Base-by-base conservation (phyloP, 2,329 filamentous ascomycete genomes). In the Elsinoe fawcettii region DNA sequence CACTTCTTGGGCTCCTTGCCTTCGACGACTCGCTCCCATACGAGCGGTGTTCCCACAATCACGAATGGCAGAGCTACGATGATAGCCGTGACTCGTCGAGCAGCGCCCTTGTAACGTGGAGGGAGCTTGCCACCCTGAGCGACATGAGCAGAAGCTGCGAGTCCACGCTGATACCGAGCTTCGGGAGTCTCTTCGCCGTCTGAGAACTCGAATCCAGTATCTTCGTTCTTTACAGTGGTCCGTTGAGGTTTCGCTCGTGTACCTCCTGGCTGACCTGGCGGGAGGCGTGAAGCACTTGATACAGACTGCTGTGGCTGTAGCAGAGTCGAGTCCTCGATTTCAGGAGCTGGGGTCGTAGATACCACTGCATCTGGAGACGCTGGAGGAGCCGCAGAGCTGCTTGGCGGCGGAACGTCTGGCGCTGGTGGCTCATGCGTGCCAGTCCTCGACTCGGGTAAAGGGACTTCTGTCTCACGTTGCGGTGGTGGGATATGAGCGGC, bases 1-100 rank as follows among this genome's bases (percentile, higher is more conserved):
- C 49, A 23, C 22, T 53, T 32, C 54, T 56, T 56, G 3, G 81
- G 81, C 25, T 49, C 54, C 41, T 56, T 56, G 12, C 54, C 54
- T 18, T 47, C 39, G n/a, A 56, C 54, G 14, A 56, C 54, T 18
- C 54, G 32, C 16, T 49, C 54, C 54, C 54, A 56, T 5, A 56
- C 54, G 3, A 56, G 12, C 16, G 54, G 54, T 16, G 54, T 56
- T 6, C 54, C 54, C 4, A 56, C 54, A 37, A 56, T 56, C 7
- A 56, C 54, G 30, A 56, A 56, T n/a, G 54, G 54, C n/a, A 56
- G 43, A 18, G 54, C 54, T 6, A 56, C 54, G 16, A 56, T 56
- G 37, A 56, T 30, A 18, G 54, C 54, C 14, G 54, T 56, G 12
- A 56, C 22, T 20, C 54, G 54, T 34, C 54, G 39, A 22, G 54